Evolutionary conservation across 257 asterid species (phyloP), one percentile per base, ranked within the genome.

Genomic region (Thymus mandschuricus): DNA sequence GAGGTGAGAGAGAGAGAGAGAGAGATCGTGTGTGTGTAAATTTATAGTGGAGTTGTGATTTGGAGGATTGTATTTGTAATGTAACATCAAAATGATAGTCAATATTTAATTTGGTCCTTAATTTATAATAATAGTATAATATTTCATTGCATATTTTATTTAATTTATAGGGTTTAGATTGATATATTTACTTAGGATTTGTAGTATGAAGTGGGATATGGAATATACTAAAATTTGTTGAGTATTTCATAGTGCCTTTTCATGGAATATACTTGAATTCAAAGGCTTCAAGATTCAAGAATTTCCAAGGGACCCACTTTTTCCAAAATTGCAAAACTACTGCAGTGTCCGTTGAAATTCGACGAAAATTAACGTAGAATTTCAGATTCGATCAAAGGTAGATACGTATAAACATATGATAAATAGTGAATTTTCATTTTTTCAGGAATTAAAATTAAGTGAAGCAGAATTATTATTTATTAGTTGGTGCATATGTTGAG

Each of bases 221-320:
- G 78, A 73, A 73, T 73, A 73, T 73, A 9, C n/a, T 40, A n/a
- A 35, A 10, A 40, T 31, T 28, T 12, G 8, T 59, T 21, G 0
- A 21, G 21, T 4, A 59, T 11, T 60, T 33, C 28, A 34, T 1
- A 43, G 65, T 40, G 51, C 38, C 35, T 56, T 75, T 62, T 73
- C 10, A 35, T 35, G 55, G 82, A 41, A 80, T 80, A 76, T 73
- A 58, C 82, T 76, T 81, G 72, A 70, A 76, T 63, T 35, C 77
- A 73, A 76, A 76, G 81, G 60, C 61, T 69, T 59, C 2, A 69
- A 73, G 79, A 76, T 76, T 80, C 84, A 80, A 62, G 74, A 60
- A 65, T 62, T 66, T 63, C 15, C 13, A 8, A 49, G 30, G 76
- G 11, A 4, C 72, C 59, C 67, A 50, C 62, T 60, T 35, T 75